Evolutionary conservation across 306 rosid species (phyloP), one percentile per base, ranked within the genome.

Genomic region (Aeschynomene evenia): DNA sequence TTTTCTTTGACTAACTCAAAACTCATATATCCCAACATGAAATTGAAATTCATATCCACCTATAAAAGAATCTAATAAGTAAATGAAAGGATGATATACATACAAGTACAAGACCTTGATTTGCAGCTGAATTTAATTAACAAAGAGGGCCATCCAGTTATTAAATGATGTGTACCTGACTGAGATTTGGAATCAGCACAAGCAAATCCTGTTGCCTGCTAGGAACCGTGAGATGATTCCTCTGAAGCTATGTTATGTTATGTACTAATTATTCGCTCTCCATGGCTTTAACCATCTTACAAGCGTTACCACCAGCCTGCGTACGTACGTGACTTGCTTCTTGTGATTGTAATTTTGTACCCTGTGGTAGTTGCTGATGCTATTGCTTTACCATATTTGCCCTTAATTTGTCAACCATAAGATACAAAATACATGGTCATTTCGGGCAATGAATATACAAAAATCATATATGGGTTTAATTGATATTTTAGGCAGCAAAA

Each of bases 261-360:
- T n/a, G n/a, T n/a, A n/a, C n/a, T n/a, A 53, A 48, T 40, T 37
- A 59, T 66, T 75, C 33, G 71, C 29, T 31, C 79, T 63, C 69
- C 76, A 75, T 68, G n/a, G n/a, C n/a, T 68, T 57, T 4, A 11
- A 40, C 64, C 68, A 71, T 72, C 11, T 72, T 68, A 66, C 69
- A 45, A 53, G 31, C 75, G 9, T 77, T 64, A 48, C 20, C 37
- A 29, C n/a, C n/a, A n/a, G n/a, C n/a, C n/a, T n/a, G 64, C 72
- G 22, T 54, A 67, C 49, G 65, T 57, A 72, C 70, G 68, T 82
- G 63, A 75, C 68, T 77, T 68, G 45, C 68, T 70, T 82, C 23
- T 53, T 61, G 61, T 59, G 72, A 77, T 45, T 45, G 51, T 45
- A 45, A 45, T 45, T 66, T 63, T 55, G 61, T 56, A 64, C 53